Evolutionary conservation across 331 rosid species (phyloP).

Genomic region (Quercus tomentella): DNA sequence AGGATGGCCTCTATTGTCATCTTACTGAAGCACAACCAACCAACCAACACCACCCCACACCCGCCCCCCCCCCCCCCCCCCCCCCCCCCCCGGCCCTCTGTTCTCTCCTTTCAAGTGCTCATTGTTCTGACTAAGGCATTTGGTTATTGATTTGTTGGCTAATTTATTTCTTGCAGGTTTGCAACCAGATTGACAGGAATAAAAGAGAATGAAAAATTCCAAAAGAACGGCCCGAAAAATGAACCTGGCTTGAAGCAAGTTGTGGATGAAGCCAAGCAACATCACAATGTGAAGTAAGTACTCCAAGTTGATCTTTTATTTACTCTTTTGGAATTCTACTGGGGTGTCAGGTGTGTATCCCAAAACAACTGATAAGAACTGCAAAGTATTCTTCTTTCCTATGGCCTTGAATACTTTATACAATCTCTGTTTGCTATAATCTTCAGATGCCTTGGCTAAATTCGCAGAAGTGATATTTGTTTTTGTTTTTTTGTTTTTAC

Average conservation of each 20-base stretch:
- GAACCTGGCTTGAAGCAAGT: slow-evolving; percentile 85
- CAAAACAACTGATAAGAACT: background rate
- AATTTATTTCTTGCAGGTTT: slow-evolving; percentile 51
- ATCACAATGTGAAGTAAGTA: slow-evolving; percentile 83
- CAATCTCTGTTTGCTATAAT: background rate
- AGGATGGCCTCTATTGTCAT: background rate
- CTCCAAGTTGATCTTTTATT: slow-evolving; percentile 9
- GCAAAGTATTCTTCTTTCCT: background rate
- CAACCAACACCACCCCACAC: background rate
- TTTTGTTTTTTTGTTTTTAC: background rate
- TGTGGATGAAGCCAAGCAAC: slow-evolving; percentile 77
- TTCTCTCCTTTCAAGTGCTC: background rate
- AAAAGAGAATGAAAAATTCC: slow-evolving; percentile 79
- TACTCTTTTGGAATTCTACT: background rate
- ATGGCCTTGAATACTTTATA: background rate
- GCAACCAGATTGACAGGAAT: slow-evolving; percentile 88
- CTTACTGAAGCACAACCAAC: background rate
- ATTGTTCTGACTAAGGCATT: background rate
- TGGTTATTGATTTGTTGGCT: background rate
- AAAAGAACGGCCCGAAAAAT: slow-evolving; percentile 42
- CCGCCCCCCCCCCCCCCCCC: background rate
- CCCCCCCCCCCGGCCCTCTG: too few relatives aligned
- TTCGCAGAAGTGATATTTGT: background rate
- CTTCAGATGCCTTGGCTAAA: background rate
- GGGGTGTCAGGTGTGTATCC: background rate